phyloP scores from a whole-genome alignment of 768 basidiomycete species.

The Collybia sp. region DNA sequence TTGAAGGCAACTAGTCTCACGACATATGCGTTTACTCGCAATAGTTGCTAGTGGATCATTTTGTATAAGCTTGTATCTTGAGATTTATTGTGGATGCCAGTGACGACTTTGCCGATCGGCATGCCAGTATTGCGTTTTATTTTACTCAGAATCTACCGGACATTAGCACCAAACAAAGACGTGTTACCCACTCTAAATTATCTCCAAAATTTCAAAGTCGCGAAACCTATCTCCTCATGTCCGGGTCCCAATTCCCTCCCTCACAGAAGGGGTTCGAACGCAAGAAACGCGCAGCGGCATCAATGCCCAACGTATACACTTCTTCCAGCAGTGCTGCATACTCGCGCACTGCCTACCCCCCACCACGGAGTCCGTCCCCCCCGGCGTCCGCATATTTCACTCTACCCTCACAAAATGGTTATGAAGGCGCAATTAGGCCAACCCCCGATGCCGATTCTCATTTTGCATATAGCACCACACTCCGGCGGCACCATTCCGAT shows the following conservation, averaged over 20 bases:
- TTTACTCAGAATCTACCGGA: too few relatives aligned
- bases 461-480: slow-evolving; percentile 80
- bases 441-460: slow-evolving; percentile 64
- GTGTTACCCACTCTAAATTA: too few relatives aligned
- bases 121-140: too few relatives aligned
- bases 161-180: too few relatives aligned
- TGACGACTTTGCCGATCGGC: too few relatives aligned
- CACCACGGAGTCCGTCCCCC: slow-evolving; percentile 48
- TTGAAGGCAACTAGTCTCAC: slow-evolving; percentile 28
- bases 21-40: slow-evolving; percentile 26
- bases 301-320: slow-evolving; percentile 25
- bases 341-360: slow-evolving; percentile 22
- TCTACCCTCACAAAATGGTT: slow-evolving; percentile 39
- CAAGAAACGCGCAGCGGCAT: slow-evolving; percentile 34
- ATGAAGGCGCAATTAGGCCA: slow-evolving; percentile 46
- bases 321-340: slow-evolving; percentile 30
- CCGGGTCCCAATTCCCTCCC: slow-evolving; percentile 5
- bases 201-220: too few relatives aligned
- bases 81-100: too few relatives aligned
- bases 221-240: too few relatives aligned
- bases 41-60: slow-evolving; percentile 13
- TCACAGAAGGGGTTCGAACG: slow-evolving; percentile 31
- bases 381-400: slow-evolving; percentile 83
- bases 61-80: too few relatives aligned
- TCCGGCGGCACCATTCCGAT: slow-evolving; percentile 62